Conservation (phyloP, 179 eudicot species). For the Spergularia azorica region DNA sequence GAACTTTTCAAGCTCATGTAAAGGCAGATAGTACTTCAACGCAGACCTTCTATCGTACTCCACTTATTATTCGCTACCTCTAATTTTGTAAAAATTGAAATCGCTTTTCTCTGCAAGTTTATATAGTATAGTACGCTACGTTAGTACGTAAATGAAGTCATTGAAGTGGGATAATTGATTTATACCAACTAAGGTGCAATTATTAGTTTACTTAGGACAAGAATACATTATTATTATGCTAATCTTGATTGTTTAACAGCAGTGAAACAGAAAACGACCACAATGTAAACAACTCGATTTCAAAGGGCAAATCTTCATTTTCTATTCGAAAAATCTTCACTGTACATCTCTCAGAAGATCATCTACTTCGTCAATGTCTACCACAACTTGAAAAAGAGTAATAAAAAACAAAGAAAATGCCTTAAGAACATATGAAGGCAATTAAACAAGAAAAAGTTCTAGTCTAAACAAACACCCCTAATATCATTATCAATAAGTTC, state of each 20-base stretch:
- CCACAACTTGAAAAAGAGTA: not conserved
- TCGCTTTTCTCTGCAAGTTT: no score
- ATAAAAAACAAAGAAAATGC: not conserved
- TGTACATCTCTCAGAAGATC: constrained; percentile 17
- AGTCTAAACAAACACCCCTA: not conserved
- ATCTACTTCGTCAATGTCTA: not conserved
- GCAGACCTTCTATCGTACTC: no score
- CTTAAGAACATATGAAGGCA: not conserved
- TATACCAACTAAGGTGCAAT: not conserved
- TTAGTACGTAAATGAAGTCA: no score
- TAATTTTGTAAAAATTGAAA: no score
- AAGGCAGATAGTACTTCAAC: no score
- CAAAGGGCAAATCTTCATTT: constrained; percentile 8
- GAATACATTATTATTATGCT: not conserved
- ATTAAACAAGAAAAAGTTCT: not conserved
- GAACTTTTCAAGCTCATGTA: no score
- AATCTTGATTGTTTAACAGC: not conserved
- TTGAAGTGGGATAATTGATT: no score
- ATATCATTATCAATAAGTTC: constrained; percentile 4
- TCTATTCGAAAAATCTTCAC: constrained; percentile 5
- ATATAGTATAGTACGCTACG: no score
- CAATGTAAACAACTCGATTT: not conserved
- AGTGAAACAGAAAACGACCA: not conserved
- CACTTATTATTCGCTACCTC: no score
- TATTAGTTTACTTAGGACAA: not conserved